A percentile compares a stretch with the other conserved stretches of the same genome.
Evolutionary conservation across 2,329 filamentous ascomycete genomes (phyloP).

Genomic region (Cladosporium sp.): DNA sequence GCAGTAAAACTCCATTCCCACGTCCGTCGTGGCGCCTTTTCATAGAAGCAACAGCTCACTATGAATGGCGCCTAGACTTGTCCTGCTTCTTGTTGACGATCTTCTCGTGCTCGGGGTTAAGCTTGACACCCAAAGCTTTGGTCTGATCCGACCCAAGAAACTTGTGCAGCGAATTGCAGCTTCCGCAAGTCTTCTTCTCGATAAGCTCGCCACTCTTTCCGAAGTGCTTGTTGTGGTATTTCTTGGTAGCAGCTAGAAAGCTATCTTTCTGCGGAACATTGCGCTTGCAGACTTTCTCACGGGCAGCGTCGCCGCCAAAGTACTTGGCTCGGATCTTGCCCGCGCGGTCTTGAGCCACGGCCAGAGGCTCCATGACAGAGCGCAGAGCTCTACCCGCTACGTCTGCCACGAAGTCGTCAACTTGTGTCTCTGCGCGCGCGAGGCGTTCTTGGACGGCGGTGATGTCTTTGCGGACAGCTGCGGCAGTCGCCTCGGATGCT

Average conservation of each 20-base stretch:
- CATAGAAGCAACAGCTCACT: no score
- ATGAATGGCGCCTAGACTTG: no score
- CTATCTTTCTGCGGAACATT: neutral
- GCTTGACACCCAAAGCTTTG: neutral
- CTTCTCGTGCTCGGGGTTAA: no score
- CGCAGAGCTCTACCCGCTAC: constrained; percentile 6
- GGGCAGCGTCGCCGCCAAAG: constrained; percentile 3
- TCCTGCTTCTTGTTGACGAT: no score
- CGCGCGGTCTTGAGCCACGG: constrained; percentile 4
- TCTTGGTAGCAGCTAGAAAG: neutral
- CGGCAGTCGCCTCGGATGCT: constrained; percentile 1
- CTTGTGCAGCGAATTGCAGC: constrained; percentile 27
- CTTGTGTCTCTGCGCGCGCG: constrained; percentile 8
- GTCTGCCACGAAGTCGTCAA: constrained; percentile 9
- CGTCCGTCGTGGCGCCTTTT: no score
- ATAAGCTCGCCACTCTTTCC: neutral
- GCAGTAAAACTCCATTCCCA: no score
- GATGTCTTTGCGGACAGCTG: constrained; percentile 5
- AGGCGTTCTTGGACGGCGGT: constrained; percentile 2
- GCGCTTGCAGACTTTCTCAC: constrained; percentile 12
- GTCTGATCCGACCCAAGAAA: neutral
- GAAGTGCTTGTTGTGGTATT: neutral
- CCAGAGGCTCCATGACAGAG: constrained; percentile 4
- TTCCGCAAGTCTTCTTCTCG: constrained; percentile 18
- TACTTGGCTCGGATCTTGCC: constrained; percentile 12